Evolutionary conservation across 257 asterid genomes (phyloP).

Genomic region (Capsicum pubescens): DNA sequence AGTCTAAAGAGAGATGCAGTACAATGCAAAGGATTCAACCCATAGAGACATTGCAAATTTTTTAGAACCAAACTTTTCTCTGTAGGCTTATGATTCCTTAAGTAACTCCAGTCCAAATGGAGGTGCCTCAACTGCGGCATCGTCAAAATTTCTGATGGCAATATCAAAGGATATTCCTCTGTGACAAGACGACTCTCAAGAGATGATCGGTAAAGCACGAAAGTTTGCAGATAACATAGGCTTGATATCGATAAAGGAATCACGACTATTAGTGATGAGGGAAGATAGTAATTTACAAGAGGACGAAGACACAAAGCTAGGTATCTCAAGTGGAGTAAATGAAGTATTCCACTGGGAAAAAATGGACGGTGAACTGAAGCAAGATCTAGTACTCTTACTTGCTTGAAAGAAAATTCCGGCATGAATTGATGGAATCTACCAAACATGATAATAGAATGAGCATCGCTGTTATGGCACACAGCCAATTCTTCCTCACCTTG

Average conservation of each 20-base stretch:
- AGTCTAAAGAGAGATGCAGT: background rate
- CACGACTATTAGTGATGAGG: too few species aligned
- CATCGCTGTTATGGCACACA: background rate
- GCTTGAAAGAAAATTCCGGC: background rate
- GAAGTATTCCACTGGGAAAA: background rate
- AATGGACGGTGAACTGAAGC: accelerated
- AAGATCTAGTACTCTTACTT: slow-evolving; percentile 31
- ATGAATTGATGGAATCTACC: accelerated
- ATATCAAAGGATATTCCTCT: too few species aligned
- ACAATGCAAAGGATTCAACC: slow-evolving; percentile 27
- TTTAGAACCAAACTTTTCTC: background rate
- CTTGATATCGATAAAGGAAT: background rate
- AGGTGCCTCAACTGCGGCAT: slow-evolving; percentile 37
- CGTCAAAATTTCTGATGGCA: slow-evolving; percentile 26
- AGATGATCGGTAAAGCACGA: background rate
- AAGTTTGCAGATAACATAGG: background rate
- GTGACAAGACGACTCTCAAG: too few species aligned
- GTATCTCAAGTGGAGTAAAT: slow-evolving; percentile 20
- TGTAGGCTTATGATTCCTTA: background rate
- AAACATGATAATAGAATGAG: background rate
- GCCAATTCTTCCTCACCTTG: background rate
- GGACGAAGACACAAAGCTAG: background rate
- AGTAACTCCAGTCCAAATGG: slow-evolving; percentile 6
- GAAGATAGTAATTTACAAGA: background rate
- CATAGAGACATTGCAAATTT: slow-evolving; percentile 27